Conservation (phyloP, 306 rosid species). For the Corylus avellana region DNA sequence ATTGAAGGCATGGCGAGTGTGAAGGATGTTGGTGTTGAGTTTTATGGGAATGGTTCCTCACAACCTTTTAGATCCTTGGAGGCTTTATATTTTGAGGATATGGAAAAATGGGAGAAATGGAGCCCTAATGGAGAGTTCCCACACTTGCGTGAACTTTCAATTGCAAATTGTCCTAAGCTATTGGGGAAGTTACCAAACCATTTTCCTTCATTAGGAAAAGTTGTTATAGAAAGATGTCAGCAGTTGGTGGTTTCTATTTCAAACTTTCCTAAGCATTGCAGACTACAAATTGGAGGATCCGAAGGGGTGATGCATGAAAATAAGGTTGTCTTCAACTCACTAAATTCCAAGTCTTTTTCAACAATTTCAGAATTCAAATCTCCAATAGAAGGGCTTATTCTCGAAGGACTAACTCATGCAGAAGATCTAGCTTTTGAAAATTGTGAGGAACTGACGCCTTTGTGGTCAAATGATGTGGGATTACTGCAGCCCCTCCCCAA, state of each 20-base stretch:
- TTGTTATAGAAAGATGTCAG: background rate
- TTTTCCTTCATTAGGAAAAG: background rate
- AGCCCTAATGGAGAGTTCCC: background rate
- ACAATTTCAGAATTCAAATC: background rate
- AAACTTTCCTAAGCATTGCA: background rate
- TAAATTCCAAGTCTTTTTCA: background rate
- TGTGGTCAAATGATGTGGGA: too few species aligned
- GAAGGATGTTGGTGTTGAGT: background rate
- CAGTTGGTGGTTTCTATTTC: background rate
- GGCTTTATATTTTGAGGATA: background rate
- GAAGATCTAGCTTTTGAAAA: background rate
- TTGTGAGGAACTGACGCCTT: background rate
- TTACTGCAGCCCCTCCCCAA: too few species aligned
- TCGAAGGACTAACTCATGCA: background rate
- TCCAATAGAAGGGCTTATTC: background rate
- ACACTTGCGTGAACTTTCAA: background rate
- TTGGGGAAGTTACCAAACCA: background rate
- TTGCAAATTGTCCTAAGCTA: background rate
- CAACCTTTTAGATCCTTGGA: background rate
- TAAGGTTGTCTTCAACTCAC: background rate
- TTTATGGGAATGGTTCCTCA: background rate
- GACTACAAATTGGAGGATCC: background rate
- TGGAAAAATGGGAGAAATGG: background rate
- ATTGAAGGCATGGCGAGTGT: background rate
- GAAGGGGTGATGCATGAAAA: background rate